Evolutionary conservation across 371 early-diverging fungal genomes (phyloP).

Genomic region (Rhizopus arrhizus): DNA sequence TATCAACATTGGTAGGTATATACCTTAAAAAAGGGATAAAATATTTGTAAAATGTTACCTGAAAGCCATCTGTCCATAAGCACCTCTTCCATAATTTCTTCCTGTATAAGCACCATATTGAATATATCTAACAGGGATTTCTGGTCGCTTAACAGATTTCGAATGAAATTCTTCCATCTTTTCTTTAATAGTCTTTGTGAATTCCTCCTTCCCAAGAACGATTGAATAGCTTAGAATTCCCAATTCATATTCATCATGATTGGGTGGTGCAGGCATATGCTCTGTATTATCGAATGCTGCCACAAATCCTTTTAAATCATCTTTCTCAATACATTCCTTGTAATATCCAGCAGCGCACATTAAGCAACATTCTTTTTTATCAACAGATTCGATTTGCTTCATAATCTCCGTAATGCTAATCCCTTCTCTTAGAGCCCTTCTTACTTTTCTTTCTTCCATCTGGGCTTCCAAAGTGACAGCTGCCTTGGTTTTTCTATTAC

Average conservation of each 20-base stretch:
- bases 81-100: constrained; percentile 13
- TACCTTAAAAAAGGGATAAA: constrained; percentile 17
- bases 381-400: constrained; percentile 3
- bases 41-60: constrained; percentile 35
- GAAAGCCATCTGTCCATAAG: constrained; percentile 14
- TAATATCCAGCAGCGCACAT: constrained; percentile 30
- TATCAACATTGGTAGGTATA: not conserved
- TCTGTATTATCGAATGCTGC: constrained; percentile 17
- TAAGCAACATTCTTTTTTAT: constrained; percentile 38
- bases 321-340: constrained; percentile 27
- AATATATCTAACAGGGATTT: constrained; percentile 26
- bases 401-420: constrained; percentile 11
- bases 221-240: constrained; percentile 27
- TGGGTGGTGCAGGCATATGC: constrained; percentile 21
- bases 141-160: constrained; percentile 14
- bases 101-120: constrained; percentile 41
- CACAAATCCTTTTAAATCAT: constrained; percentile 26
- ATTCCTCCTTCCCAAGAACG: constrained; percentile 25
- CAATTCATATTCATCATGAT: constrained; percentile 26
- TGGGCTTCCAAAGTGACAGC: constrained; percentile 18
- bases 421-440: constrained; percentile 21
- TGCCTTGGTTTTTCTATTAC: constrained; percentile 20
- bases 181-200: constrained; percentile 21
- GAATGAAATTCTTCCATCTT: not conserved
- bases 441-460: constrained; percentile 12